Conservation (phyloP, 106 monocot genomes). For the Vanilla planifolia region DNA sequence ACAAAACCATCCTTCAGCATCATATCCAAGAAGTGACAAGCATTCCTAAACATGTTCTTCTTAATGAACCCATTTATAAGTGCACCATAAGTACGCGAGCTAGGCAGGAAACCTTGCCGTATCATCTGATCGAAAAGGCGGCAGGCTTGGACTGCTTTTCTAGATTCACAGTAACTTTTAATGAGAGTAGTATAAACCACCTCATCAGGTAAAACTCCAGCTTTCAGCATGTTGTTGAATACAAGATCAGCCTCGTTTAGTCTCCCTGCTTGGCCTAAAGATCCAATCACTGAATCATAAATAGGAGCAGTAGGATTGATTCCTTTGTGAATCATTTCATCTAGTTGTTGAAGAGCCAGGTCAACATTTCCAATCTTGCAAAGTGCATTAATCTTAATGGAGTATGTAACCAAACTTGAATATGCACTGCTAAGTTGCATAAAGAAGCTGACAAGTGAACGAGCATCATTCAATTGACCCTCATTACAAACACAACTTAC, state of each 20-base stretch:
- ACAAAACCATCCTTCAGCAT: conserved; percentile 16
- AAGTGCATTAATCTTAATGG: conserved; percentile 22
- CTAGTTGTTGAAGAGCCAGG: conserved; percentile 17
- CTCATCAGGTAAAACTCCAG: conserved; percentile 12
- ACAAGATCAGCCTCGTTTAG: conserved; percentile 7
- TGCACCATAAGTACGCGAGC: conserved; percentile 9
- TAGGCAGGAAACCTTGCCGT: conserved; percentile 6
- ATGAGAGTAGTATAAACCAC: conserved; percentile 15
- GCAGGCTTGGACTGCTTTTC: conserved; percentile 7
- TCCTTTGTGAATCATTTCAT: conserved; percentile 31
- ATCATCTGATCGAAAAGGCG: conserved; percentile 13
- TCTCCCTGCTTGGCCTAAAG: conserved; percentile 7
- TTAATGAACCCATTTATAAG: conserved; percentile 18
- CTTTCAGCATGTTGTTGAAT: conserved; percentile 9
- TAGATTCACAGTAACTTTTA: conserved; percentile 7
- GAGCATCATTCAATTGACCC: conserved; percentile 15
- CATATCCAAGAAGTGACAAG: conserved; percentile 5
- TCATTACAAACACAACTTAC: conserved; percentile 30
- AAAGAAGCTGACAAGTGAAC: conserved; percentile 9
- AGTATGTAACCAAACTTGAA: conserved; percentile 26
- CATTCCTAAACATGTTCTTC: conserved; percentile 10
- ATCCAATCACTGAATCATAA: conserved; percentile 17
- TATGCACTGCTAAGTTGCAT: conserved; percentile 15
- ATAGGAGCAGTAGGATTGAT: conserved; percentile 22
- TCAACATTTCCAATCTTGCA: conserved; percentile 23